phyloP scores from a whole-genome alignment of 2,329 filamentous ascomycete genomes.

The Trichophyton benhamiae region DNA sequence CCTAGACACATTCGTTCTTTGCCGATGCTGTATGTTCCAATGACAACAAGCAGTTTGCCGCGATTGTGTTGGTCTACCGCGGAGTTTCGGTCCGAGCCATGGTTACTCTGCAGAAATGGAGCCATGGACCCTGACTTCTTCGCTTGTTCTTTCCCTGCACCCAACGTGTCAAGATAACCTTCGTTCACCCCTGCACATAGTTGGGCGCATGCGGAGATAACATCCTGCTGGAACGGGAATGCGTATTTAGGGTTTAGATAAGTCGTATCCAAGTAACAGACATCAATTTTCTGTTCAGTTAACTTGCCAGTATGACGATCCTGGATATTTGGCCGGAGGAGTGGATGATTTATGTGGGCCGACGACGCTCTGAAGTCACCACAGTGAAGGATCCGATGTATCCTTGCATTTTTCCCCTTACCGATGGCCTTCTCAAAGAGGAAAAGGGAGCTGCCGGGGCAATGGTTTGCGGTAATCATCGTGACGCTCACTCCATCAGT shows the following conservation, averaged over 20 bases:
- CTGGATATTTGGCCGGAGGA: conserved; percentile 61
- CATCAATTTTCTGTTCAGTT: conserved; percentile 76
- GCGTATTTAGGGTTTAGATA: conserved; percentile 93
- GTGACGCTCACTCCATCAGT: conserved; percentile 77
- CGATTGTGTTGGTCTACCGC: conserved; percentile 15
- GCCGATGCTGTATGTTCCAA: conserved; percentile 94
- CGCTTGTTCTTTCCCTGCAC: conserved; percentile 36
- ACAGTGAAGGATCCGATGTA: conserved; percentile 80
- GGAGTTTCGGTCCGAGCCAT: not conserved
- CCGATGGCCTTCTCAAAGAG: conserved; percentile 71
- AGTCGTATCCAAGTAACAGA: conserved; percentile 94
- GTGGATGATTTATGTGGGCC: conserved; percentile 68
- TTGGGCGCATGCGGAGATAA: conserved; percentile 76
- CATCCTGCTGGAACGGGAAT: conserved; percentile 78
- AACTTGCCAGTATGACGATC: conserved; percentile 59
- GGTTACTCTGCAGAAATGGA: conserved; percentile 24
- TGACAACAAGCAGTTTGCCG: conserved; percentile 67
- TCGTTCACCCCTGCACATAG: conserved; percentile 70
- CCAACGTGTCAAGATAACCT: conserved; percentile 45
- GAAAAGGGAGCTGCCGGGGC: conserved; percentile 86
- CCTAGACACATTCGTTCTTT: conserved; percentile 93
- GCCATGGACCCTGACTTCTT: conserved; percentile 46
- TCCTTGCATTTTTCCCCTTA: conserved; percentile 45
- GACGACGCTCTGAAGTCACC: conserved; percentile 90
- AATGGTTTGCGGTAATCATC: conserved; percentile 95